phyloP scores from a whole-genome alignment of 345 rosid species.

The Viola odorata region DNA sequence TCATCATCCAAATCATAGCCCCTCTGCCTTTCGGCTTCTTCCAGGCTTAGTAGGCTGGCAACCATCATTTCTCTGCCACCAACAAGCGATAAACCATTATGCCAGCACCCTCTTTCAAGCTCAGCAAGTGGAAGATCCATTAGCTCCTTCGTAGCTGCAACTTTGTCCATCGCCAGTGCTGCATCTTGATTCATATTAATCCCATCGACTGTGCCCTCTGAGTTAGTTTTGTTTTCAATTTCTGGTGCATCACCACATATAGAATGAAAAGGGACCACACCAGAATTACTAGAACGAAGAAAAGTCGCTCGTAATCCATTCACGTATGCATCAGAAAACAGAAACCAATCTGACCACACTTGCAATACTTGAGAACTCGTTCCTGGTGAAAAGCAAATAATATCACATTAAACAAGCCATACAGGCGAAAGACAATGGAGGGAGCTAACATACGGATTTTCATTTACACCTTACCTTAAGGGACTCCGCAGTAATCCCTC shows the following conservation, averaged over 20 bases:
- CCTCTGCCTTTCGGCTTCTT: constrained; percentile 90
- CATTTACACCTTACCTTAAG: no score
- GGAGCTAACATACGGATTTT: no score
- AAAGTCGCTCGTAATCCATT: constrained; percentile 92
- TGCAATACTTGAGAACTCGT: constrained; percentile 5
- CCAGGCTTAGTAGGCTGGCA: constrained; percentile 81
- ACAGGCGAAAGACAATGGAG: no score
- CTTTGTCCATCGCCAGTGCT: constrained; percentile 94
- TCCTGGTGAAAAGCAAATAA: no score
- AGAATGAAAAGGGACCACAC: constrained; percentile 79
- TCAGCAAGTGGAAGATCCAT: constrained; percentile 84
- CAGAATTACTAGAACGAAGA: constrained; percentile 82
- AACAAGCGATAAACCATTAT: constrained; percentile 91
- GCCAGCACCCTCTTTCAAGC: constrained; percentile 96
- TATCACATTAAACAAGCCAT: no score
- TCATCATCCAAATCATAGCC: constrained; percentile 75
- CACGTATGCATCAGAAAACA: constrained; percentile 96
- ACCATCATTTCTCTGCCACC: constrained; percentile 99
- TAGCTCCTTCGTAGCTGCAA: constrained; percentile 84
- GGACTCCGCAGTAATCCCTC: no score
- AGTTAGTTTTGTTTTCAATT: constrained; percentile 52
- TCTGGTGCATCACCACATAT: constrained; percentile 85
- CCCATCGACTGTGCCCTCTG: constrained; percentile 42
- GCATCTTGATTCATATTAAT: constrained; percentile 63
- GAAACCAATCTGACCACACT: constrained; percentile 99